Percentiles rank a stretch among this genome's conserved stretches.
Conservation (phyloP, 2,329 filamentous ascomycete genomes). For the Zymoseptoria brevis region DNA sequence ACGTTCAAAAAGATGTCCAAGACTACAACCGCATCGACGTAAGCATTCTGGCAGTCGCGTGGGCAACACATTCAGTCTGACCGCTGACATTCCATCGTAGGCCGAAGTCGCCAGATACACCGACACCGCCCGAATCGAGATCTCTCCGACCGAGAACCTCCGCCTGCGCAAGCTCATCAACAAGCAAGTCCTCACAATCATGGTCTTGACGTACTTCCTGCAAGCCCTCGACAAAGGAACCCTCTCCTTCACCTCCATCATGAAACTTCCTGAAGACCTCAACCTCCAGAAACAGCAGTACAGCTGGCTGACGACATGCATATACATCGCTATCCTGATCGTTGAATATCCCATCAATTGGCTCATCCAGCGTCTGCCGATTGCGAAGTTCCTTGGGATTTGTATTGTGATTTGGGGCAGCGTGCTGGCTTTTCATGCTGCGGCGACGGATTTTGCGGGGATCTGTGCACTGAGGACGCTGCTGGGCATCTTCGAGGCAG, state of each 20-base stretch:
- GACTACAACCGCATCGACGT: conserved; percentile 55
- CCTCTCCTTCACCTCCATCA: conserved; percentile 55
- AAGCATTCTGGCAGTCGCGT: not conserved
- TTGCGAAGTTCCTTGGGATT: conserved; percentile 53
- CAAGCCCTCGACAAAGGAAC: conserved; percentile 63
- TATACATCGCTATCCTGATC: conserved; percentile 62
- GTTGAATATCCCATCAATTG: conserved; percentile 66
- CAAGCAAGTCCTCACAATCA: conserved; percentile 57
- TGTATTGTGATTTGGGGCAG: conserved; percentile 59
- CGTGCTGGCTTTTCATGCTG: conserved; percentile 53
- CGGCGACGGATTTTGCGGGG: conserved; percentile 52
- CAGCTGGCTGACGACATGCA: conserved; percentile 65
- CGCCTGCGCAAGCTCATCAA: conserved; percentile 60
- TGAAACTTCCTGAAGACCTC: conserved; percentile 47
- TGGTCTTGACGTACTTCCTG: conserved; percentile 67
- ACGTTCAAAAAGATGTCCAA: conserved; percentile 44
- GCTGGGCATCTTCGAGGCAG: conserved; percentile 63
- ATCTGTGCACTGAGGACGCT: conserved; percentile 56
- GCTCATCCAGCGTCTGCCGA: conserved; percentile 53
- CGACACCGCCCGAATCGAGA: conserved; percentile 46
- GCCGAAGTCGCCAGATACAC: conserved; percentile 65
- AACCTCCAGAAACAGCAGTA: conserved; percentile 47
- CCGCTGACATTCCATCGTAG: not conserved
- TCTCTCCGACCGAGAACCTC: conserved; percentile 52
- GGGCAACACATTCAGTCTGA: not conserved